phyloP scores from a whole-genome alignment of 352 stramenopile species.

The Pythium plurisporium region DNA sequence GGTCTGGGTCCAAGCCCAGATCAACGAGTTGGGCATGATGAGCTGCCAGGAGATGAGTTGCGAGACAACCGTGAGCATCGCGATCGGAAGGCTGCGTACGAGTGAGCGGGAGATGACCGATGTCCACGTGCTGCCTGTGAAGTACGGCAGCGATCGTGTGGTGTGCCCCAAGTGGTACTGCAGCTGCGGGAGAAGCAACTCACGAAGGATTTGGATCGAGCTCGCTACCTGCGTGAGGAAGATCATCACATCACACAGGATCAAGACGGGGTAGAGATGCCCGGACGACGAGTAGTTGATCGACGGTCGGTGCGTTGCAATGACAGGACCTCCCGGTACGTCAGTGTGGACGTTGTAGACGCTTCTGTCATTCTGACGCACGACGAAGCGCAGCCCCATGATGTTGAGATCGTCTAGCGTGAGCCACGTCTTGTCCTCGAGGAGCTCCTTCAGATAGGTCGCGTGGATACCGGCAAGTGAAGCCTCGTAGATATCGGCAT shows the following conservation, averaged over 20 bases:
- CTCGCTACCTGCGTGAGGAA: background rate
- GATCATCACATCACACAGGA: constrained; percentile 1
- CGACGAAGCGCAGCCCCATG: constrained; percentile 49
- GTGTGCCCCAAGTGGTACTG: constrained; percentile 6
- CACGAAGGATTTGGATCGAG: background rate
- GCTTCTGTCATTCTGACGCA: constrained; percentile 35
- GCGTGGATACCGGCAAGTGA: constrained; percentile 39
- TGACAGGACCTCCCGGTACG: too few species aligned
- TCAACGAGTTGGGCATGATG: constrained; percentile 37
- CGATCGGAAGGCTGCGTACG: constrained; percentile 38
- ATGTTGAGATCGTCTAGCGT: constrained; percentile 42
- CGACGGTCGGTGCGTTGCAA: too few species aligned
- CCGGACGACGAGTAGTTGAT: constrained; percentile 13
- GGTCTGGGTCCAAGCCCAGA: constrained; percentile 37
- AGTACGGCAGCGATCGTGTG: constrained; percentile 36
- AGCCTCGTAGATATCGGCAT: constrained; percentile 36
- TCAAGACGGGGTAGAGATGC: constrained; percentile 4
- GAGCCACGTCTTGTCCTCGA: constrained; percentile 34
- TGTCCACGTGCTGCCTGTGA: background rate
- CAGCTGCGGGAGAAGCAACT: constrained; percentile 6
- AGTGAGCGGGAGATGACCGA: constrained; percentile 34
- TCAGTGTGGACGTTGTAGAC: too few species aligned
- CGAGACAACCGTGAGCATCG: constrained; percentile 40
- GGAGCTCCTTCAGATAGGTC: constrained; percentile 28
- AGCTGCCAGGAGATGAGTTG: constrained; percentile 47